These are phyloP conservation scores for Hansenula lynferdii DNA, from an alignment of 1,139 yeast genomes.

Conservation along the genomic window DNA sequence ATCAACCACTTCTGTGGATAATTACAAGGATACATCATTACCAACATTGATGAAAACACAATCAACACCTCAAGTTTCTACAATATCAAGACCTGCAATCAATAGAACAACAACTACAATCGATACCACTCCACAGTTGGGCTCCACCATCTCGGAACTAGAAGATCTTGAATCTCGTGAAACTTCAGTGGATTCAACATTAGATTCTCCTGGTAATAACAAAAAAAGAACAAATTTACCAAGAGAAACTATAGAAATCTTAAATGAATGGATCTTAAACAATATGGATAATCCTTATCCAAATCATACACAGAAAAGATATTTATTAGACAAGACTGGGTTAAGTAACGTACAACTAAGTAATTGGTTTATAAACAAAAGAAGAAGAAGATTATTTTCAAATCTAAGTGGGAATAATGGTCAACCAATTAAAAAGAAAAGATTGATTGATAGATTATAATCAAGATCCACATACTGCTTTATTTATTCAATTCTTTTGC, in stretches of 20 bases:
- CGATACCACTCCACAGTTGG: too few relatives aligned
- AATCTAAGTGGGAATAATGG: slow-evolving; percentile 23
- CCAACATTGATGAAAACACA: too few relatives aligned
- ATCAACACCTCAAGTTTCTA: too few relatives aligned
- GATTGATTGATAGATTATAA: slow-evolving; percentile 33
- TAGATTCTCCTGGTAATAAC: slow-evolving; percentile 5
- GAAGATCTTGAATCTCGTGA: slow-evolving; percentile 5
- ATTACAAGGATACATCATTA: too few relatives aligned
- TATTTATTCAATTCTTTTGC: too few relatives aligned
- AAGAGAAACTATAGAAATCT: slow-evolving; percentile 76
- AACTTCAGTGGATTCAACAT: slow-evolving; percentile 6
- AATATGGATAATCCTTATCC: slow-evolving; percentile 95
- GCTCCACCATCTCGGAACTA: too few relatives aligned
- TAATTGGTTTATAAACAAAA: slow-evolving; percentile 96
- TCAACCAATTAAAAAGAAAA: slow-evolving; percentile 25
- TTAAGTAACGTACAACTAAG: slow-evolving; percentile 86
- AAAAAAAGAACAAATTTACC: slow-evolving; percentile 76
- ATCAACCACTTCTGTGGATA: slow-evolving; percentile 1
- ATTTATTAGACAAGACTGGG: slow-evolving; percentile 77
- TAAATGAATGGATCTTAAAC: slow-evolving; percentile 78
- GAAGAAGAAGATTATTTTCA: slow-evolving; percentile 67
- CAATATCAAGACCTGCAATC: slow-evolving; percentile 1
- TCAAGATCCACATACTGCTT: background rate
- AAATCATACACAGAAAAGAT: slow-evolving; percentile 80
- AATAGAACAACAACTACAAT: too few relatives aligned